phyloP scores from a whole-genome alignment of 768 basidiomycete genomes.

The Filobasidium floriforme region DNA sequence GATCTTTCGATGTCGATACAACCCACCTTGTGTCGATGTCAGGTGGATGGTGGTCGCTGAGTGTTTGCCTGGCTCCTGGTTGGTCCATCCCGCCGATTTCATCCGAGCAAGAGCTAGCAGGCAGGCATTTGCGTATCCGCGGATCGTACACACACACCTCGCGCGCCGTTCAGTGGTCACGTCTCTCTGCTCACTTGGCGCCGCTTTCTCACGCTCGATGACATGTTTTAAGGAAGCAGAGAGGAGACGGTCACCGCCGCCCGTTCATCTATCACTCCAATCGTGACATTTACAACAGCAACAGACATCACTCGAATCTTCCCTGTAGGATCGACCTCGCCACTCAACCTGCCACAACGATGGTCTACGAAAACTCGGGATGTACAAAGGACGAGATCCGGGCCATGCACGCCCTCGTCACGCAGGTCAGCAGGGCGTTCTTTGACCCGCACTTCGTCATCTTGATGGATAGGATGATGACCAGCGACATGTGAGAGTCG shows the following conservation, averaged over 20 bases:
- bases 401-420: conserved; percentile 74
- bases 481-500: conserved; percentile 42
- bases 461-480: conserved; percentile 85
- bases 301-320: background rate
- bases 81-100: no score
- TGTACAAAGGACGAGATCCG: conserved; percentile 11
- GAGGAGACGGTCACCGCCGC: background rate
- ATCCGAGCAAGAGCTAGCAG: no score
- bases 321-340: background rate
- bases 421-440: conserved; percentile 86
- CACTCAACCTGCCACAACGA: background rate
- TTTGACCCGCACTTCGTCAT: conserved; percentile 89
- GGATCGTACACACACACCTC: background rate
- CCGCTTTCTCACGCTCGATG: no score
- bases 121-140: background rate
- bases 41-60: no score
- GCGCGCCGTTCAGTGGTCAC: no score
- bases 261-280: no score
- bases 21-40: no score
- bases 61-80: background rate
- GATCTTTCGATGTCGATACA: no score
- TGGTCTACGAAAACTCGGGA: conserved; percentile 12
- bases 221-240: no score
- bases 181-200: no score
- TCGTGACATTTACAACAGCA: background rate